These are phyloP conservation scores for Dictyostelium capitatum DNA, from an alignment of 78 protist species.

Conservation along the genomic window DNA sequence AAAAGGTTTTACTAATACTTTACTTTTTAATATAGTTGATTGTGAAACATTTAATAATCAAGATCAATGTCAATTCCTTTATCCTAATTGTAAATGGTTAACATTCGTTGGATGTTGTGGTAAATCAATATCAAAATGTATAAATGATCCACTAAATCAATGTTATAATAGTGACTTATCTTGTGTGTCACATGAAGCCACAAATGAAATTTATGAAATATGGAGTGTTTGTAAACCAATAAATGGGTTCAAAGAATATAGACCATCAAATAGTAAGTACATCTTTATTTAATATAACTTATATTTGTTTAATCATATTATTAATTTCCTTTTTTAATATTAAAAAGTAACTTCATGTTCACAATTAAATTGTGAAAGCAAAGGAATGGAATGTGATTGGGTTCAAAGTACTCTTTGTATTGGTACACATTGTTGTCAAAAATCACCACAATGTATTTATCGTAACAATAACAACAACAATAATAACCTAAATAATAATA, in stretches of 20 bases:
- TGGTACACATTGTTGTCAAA: constrained; percentile 43
- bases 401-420: neutral
- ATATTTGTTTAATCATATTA: neutral
- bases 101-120: constrained; percentile 46
- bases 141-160: neutral
- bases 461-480: neutral
- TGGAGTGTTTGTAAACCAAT: constrained; percentile 39
- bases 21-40: constrained; percentile 22
- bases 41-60: constrained; percentile 1
- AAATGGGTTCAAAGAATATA: neutral
- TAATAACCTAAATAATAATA: neutral
- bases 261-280: neutral
- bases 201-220: constrained; percentile 22
- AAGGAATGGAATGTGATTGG: constrained; percentile 26
- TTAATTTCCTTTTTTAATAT: neutral
- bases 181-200: neutral
- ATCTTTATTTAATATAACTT: too few species aligned
- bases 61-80: neutral
- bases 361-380: constrained; percentile 19
- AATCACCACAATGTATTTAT: neutral
- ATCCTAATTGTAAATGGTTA: constrained; percentile 47
- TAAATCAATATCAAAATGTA: neutral
- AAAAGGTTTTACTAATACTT: too few species aligned
- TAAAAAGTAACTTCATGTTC: constrained; percentile 3
- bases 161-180: constrained; percentile 11